A percentile compares a stretch with the other conserved stretches of the same genome.
Conservation (phyloP, 2,329 filamentous ascomycete genomes). For the Helotiales sp. region DNA sequence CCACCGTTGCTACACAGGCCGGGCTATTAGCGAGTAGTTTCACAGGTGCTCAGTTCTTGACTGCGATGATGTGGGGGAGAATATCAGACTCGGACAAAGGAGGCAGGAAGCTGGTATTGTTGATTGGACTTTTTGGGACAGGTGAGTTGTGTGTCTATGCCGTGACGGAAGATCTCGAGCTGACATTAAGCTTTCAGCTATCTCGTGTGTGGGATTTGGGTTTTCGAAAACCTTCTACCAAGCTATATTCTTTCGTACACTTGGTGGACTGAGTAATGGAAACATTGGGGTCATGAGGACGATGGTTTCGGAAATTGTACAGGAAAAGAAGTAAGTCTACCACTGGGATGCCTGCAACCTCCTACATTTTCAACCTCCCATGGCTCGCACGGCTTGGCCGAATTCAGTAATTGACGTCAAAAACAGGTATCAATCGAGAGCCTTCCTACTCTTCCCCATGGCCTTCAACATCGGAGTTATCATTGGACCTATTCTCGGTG, state of each 20-base stretch:
- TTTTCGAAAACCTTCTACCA: conserved; percentile 68
- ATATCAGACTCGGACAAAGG: conserved; percentile 65
- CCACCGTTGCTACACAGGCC: conserved; percentile 76
- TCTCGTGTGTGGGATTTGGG: conserved; percentile 70
- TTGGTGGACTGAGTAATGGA: conserved; percentile 77
- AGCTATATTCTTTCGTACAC: conserved; percentile 75
- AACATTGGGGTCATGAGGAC: conserved; percentile 77
- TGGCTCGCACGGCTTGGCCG: neutral
- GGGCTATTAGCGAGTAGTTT: conserved; percentile 81
- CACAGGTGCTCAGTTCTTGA: conserved; percentile 78
- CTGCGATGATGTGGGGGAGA: conserved; percentile 72
- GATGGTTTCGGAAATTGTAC: conserved; percentile 73
- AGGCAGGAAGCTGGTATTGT: conserved; percentile 57
- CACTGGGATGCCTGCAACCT: neutral
- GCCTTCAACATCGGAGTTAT: conserved; percentile 64
- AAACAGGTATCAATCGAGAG: conserved; percentile 67
- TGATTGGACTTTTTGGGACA: conserved; percentile 68
- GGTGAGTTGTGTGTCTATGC: conserved; percentile 40
- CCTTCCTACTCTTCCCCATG: conserved; percentile 55
- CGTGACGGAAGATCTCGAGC: neutral
- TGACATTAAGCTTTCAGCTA: conserved; percentile 5
- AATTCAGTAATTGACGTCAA: conserved; percentile 8
- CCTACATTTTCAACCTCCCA: neutral
- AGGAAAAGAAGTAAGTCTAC: conserved; percentile 64
- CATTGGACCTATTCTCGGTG: conserved; percentile 42